Base-by-base conservation (phyloP, 495 filamentous ascomycete genomes). In the Thermothielavioides terrestris region DNA sequence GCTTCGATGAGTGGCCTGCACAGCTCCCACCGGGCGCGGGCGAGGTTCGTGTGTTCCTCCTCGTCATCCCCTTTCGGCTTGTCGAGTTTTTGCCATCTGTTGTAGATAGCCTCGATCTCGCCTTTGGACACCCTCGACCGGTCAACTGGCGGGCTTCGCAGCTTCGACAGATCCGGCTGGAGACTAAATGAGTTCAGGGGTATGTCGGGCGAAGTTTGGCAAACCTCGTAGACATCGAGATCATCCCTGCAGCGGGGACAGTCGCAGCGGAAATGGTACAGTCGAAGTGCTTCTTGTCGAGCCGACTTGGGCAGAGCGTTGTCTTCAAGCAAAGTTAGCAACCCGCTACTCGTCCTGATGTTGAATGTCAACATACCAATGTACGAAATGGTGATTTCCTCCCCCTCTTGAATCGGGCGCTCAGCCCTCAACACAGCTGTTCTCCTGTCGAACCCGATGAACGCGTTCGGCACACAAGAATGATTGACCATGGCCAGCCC, bases 371-470 rank as follows among this genome's bases (percentile, higher is more conserved):
- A 45, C 71, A 39, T 64, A 73, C 73, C 70, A 14, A 74, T 69
- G 49, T 79, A 79, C 0, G 72, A 73, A 17, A 78, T 74, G 32
- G 65, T 61, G 21, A 79, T 64, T 57, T 77, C 69, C 25, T 77
- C 72, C 4, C 68, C 72, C 38, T 63, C 56, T 15, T 68, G 54
- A 9, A 79, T 74, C 9, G 59, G 50, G 25, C 41, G 52, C 15
- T 62, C 56, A 0, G 74, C 70, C 25, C 66, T 60, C 18, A 79
- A 53, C 20, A 66, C 49, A 3, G 71, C 67, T 1, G 50, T 62
- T n/a, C 73, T 58, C 21, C 68, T 69, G 32, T 69, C 50, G 37
- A 77, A 77, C 22, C 63, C 58, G 22, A 79, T 64, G 30, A 65
- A 67, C 0, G 75, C 74, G 42, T 76, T 79, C 9, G 75, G 75